Evolutionary conservation across 768 basidiomycete species (phyloP), one percentile per base, ranked within the genome.

Genomic region (Kwoniella mangroviensis): DNA sequence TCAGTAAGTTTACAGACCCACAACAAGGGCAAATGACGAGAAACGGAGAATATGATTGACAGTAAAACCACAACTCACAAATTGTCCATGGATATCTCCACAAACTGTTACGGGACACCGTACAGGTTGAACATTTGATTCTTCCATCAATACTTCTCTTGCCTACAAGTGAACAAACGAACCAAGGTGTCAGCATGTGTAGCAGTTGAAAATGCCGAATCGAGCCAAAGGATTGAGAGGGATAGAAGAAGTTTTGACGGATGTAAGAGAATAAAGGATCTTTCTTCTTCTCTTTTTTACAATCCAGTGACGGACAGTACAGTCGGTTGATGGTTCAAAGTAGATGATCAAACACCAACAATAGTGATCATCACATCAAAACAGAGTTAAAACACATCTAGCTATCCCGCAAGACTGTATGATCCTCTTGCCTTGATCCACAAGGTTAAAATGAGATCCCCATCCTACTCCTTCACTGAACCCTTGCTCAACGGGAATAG

Each of bases 71-170:
- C 34, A 34, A 91, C 95, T 86, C 85, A 98, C 96, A 85, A 99
- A 99, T 89, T 99, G 97, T 58, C 97, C 97, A 83, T 99, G 97
- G 73, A 99, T 98, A 85, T 99, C 97, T 70, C 97, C 97, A 81
- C 97, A 99, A 69, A 99, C 97, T 59, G 97, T 99, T 75, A 99
- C 97, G 40, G 97, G 97, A 86, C 96, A 98, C 84, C 92, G 87
- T 65, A 99, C 97, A 22, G 95, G 95, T 85, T 98, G 96, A 1
- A 99, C 97, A 83, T 99, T 99, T 41, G 93, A 94, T 86, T 99
- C 97, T 81, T 97, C 96, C 91, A 97, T 95, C 83, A 99, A 84
- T 76, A 99, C 96, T 85, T 98, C 97, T 81, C 96, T 88, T 65
- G 97, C 94, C 97, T 99, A 82, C 55, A 7, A 12, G 5, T 12